Evolutionary conservation across 2,329 filamentous ascomycete genomes (phyloP), one percentile per base, ranked within the genome.

Genomic region (Knufia fluminis): DNA sequence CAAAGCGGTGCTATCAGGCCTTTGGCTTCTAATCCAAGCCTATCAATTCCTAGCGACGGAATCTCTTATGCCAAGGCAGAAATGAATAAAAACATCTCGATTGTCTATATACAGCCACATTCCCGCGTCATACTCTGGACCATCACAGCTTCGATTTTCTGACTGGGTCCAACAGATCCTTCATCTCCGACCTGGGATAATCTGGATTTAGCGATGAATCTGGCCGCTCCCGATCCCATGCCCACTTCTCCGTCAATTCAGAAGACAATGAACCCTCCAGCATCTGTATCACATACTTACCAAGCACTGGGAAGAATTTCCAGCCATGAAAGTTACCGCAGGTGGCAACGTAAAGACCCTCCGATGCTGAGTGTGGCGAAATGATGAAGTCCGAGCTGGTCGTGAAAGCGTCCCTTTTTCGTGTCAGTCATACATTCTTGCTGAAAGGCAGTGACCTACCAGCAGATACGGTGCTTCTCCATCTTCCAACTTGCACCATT

Each of bases 391-490:
- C 79, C 19, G 71, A 70, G 59, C 69, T 78, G 2, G 77, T 72
- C 0, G 79, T 81, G 57, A 83, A 77, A 8, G 79, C 80, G 54
- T 84, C 81, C 81, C 80, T 83, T 3, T 36, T 4, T 31, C 3
- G 28, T 24, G 10, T 46, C 42, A 23, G 39, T 42, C 47, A 42
- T 33, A 47, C 48, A 53, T 47, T 55, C 28, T n/a, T 2, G 36
- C 38, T n/a, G 17, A 22, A 43, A 20, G 22, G 28, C 36, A 17
- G 19, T 14, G 3, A 66, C 75, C 63, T 63, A 83, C 80, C 81
- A 85, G 72, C 80, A 84, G 51, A 84, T 78, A 4, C 81, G 73
- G 59, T 82, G 75, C 59, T 81, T 77, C 49, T 75, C 74, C 63
- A 80, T 73, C 54, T 76, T 73, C 78, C 77, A 82, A 38, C 65